These are phyloP conservation scores for Brassica cretica DNA, from an alignment of 345 rosid species.

Conservation along the genomic window DNA sequence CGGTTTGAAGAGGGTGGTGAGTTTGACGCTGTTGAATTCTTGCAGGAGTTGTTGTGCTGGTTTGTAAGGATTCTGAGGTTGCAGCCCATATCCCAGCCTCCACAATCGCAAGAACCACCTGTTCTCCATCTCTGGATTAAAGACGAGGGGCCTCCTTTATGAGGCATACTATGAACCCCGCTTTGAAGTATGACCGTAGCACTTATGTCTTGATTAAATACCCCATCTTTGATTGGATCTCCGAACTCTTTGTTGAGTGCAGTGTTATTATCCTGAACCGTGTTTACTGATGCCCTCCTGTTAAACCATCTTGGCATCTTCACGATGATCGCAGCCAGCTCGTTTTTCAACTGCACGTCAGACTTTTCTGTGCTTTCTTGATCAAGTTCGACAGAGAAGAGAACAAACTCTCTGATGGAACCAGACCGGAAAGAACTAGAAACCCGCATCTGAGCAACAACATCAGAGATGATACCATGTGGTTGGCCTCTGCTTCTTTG, in stretches of 20 bases:
- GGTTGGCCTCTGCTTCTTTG: conserved; percentile 66
- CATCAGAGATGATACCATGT: conserved; percentile 58
- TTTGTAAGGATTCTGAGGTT: conserved; percentile 62
- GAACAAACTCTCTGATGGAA: conserved; percentile 68
- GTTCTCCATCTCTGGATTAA: conserved; percentile 86
- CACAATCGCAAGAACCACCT: conserved; percentile 96
- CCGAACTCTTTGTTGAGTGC: conserved; percentile 29
- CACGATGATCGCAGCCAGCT: conserved; percentile 85
- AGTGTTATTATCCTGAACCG: conserved; percentile 33
- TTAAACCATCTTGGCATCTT: conserved; percentile 51
- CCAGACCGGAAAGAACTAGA: conserved; percentile 48
- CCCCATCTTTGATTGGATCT: conserved; percentile 18
- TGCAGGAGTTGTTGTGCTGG: conserved; percentile 16
- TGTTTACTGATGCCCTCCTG: conserved; percentile 34
- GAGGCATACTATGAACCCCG: conserved; percentile 79
- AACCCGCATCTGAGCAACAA: conserved; percentile 79
- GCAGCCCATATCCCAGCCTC: conserved; percentile 97
- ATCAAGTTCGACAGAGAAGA: conserved; percentile 59
- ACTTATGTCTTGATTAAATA: conserved; percentile 41
- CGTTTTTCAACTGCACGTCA: conserved; percentile 58
- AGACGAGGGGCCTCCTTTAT: conserved; percentile 83
- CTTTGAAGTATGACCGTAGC: conserved; percentile 86
- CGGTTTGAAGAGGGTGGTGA: conserved; percentile 27
- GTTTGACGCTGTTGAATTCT: conserved; percentile 26
- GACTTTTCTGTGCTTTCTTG: conserved; percentile 46